Evolutionary conservation across 1,284 basidiomycete species (phyloP).

Genomic region (Clitocybe nebularis): DNA sequence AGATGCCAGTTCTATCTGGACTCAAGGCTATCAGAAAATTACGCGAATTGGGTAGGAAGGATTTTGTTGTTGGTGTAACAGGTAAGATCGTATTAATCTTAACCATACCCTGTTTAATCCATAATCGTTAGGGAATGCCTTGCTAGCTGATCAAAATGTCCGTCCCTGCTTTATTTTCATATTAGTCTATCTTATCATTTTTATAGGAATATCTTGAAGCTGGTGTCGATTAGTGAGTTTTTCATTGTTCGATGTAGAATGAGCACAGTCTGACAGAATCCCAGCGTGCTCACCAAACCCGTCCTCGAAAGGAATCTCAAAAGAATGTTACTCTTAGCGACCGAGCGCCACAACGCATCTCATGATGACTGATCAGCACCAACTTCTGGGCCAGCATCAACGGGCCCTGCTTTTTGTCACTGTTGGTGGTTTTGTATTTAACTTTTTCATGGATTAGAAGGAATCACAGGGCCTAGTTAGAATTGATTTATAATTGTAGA

Average conservation of each 20-base stretch:
- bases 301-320: conserved; percentile 43
- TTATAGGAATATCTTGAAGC: conserved; percentile 55
- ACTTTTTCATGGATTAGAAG: no score
- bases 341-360: conserved; percentile 22
- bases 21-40: conserved; percentile 55
- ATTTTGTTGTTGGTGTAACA: conserved; percentile 65
- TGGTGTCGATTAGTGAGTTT: conserved; percentile 55
- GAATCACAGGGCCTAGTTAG: no score
- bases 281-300: conserved; percentile 51
- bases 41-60: conserved; percentile 47
- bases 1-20: conserved; percentile 69
- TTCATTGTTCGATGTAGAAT: neutral
- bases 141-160: conserved; percentile 53
- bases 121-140: conserved; percentile 53
- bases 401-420: no score
- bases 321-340: conserved; percentile 35
- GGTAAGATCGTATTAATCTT: conserved; percentile 28
- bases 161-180: neutral
- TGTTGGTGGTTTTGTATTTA: no score
- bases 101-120: conserved; percentile 15
- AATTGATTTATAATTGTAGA: no score
- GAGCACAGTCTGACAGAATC: conserved; percentile 23
- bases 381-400: no score
- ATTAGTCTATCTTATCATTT: neutral
- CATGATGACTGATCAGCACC: no score